Percentiles rank a stretch among this genome's conserved stretches.
Conservation (phyloP, 192 early-diverging fungal genomes). For the Piromyces sp. region DNA sequence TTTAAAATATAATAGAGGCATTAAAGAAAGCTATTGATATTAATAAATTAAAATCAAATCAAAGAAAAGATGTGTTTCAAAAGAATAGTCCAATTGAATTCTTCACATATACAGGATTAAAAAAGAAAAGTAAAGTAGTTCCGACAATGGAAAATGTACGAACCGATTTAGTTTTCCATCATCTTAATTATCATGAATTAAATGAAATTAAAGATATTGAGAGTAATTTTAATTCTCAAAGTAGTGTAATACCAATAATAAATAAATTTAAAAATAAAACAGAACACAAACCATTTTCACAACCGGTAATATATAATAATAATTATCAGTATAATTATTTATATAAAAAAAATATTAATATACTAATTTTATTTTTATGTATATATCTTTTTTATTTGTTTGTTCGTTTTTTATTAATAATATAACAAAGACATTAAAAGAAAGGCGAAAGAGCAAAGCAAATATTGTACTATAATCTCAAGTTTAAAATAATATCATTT, state of each 20-base stretch:
- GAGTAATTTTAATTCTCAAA: neutral
- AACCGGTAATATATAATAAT: neutral
- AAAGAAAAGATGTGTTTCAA: neutral
- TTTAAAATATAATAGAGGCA: neutral
- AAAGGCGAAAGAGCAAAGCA: neutral
- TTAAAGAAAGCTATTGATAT: neutral
- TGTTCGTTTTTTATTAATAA: no score
- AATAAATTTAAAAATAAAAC: neutral
- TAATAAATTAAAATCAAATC: neutral
- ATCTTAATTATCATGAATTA: neutral
- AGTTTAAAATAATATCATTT: no score
- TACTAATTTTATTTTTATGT: neutral
- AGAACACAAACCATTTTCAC: neutral
- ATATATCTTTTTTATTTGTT: neutral
- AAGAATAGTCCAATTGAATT: neutral
- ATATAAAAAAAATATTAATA: no score
- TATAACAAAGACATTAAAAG: no score
- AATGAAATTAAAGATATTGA: neutral
- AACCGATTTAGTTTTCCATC: neutral
- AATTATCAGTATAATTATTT: neutral
- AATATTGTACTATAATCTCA: no score
- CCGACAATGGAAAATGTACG: neutral
- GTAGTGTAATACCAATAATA: neutral
- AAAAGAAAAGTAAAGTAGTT: neutral
- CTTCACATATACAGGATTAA: neutral